Evolutionary conservation across 2,329 filamentous ascomycete species (phyloP), one percentile per base, ranked within the genome.

Genomic region (Rhinocladiella similis): DNA sequence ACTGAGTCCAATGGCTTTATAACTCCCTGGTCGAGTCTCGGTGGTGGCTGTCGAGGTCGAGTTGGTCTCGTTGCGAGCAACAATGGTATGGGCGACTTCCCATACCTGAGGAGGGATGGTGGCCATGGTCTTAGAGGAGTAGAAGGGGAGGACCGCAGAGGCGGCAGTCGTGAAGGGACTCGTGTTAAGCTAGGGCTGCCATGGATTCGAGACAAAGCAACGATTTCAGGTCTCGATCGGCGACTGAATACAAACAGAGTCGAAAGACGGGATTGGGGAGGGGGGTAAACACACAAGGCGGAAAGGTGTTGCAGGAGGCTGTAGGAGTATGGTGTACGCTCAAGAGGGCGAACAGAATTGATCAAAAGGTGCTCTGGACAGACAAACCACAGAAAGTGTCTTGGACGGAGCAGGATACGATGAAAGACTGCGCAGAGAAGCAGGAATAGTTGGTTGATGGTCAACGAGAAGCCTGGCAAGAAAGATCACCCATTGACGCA

Each of bases 1-100:
- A 19, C 85, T 80, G 60, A 99, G 90, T 53, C 94, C 94, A 63
- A 97, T 83, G 22, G 87, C 84, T 71, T 97, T 97, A 81, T 89
- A 97, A 33, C 77, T 75, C 9, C 80, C 72, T 1, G 84, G 84
- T 19, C 83, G 77, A 9, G 63, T 65, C 41, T 54, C 59, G 33
- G 41, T 14, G 29, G 38, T 22, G 12, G 54, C 35, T n/a, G 27
- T 27, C 1, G 60, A 35, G 19, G 60, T 56, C 20, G 61, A 63
- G 14, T 62, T 61, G 50, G 60, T 62, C 35, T 62, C 61, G 53
- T 62, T 62, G 33, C 63, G 63, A 42, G 63, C 56, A 25, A 65
- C 53, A 46, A 65, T 46, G 4, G 56, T 60, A 42, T 65, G 63
- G 43, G 63, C 63, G 13, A 60, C 60, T 10, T 57, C 55, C 60